A percentile compares a stretch with the other conserved stretches of the same genome.
phyloP scores from a whole-genome alignment of 495 filamentous ascomycete species.

The Neurospora tetraspora region DNA sequence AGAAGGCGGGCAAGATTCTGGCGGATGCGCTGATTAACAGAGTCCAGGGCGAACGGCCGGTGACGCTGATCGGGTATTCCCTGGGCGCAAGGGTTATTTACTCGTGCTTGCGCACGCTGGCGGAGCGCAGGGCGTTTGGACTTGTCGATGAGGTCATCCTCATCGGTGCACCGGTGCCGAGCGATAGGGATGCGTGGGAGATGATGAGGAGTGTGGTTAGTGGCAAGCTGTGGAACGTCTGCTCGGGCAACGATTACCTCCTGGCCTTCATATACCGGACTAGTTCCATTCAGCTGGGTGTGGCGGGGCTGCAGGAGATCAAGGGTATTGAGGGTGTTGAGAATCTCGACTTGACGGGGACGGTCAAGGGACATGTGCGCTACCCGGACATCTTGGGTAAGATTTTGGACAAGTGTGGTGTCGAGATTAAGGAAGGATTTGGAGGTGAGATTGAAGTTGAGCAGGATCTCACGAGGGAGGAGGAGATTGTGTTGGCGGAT shows the following conservation, averaged over 20 bases:
- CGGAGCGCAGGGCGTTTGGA: constrained; percentile 63
- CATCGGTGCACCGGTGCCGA: constrained; percentile 72
- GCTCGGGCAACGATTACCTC: constrained; percentile 65
- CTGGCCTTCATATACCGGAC: constrained; percentile 71
- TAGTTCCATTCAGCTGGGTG: constrained; percentile 62
- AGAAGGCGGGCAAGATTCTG: constrained; percentile 74
- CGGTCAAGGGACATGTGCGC: constrained; percentile 60
- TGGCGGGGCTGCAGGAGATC: constrained; percentile 64
- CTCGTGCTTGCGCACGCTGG: constrained; percentile 58
- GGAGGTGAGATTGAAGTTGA: neutral
- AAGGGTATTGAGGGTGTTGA: constrained; percentile 56
- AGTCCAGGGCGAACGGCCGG: constrained; percentile 75
- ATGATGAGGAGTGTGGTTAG: constrained; percentile 61
- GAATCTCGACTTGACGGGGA: constrained; percentile 64
- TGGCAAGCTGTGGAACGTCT: constrained; percentile 68
- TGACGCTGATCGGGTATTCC: constrained; percentile 78
- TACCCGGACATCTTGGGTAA: constrained; percentile 61
- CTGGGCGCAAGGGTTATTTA: constrained; percentile 77
- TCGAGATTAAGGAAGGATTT: neutral
- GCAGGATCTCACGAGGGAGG: neutral
- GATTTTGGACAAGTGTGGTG: constrained; percentile 56
- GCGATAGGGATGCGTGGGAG: constrained; percentile 53
- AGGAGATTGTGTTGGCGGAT: neutral
- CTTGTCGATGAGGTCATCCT: constrained; percentile 71
- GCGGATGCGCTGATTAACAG: constrained; percentile 78